Conservation (phyloP, 2,329 filamentous ascomycete species). For the Talaromyces sp. region DNA sequence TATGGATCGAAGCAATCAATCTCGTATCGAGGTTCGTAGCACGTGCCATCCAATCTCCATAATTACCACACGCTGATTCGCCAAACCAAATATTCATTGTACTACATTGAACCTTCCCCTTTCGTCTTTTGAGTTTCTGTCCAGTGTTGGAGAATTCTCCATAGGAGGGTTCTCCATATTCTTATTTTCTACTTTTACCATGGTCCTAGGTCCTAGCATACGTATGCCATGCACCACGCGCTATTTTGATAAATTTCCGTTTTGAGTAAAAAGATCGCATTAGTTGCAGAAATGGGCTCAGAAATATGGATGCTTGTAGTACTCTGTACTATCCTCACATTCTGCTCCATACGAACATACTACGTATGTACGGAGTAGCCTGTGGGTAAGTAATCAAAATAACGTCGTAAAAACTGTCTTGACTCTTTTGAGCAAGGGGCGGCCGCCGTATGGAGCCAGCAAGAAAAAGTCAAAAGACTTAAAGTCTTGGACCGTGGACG, state of each 20-base stretch:
- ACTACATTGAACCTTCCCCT: not conserved
- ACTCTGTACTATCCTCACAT: not conserved
- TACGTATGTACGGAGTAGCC: too few relatives aligned
- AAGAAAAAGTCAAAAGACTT: not conserved
- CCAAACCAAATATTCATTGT: not conserved
- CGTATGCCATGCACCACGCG: not conserved
- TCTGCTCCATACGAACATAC: not conserved
- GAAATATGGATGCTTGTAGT: not conserved
- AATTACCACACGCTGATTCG: not conserved
- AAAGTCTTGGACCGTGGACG: conserved; percentile 1
- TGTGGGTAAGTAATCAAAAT: not conserved
- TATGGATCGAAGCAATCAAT: not conserved
- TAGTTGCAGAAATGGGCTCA: not conserved
- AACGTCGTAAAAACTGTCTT: not conserved
- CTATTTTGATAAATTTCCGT: not conserved
- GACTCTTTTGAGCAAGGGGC: not conserved
- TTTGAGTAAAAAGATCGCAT: not conserved
- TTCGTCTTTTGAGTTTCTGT: too few relatives aligned
- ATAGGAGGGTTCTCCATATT: not conserved
- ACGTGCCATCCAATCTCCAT: not conserved
- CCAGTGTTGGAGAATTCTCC: not conserved
- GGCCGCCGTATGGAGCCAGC: not conserved
- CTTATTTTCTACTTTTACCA: not conserved
- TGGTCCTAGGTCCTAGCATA: not conserved
- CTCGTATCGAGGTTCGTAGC: not conserved